Conservation (phyloP, 1,139 yeast species). For the Protomyces inouyei region DNA sequence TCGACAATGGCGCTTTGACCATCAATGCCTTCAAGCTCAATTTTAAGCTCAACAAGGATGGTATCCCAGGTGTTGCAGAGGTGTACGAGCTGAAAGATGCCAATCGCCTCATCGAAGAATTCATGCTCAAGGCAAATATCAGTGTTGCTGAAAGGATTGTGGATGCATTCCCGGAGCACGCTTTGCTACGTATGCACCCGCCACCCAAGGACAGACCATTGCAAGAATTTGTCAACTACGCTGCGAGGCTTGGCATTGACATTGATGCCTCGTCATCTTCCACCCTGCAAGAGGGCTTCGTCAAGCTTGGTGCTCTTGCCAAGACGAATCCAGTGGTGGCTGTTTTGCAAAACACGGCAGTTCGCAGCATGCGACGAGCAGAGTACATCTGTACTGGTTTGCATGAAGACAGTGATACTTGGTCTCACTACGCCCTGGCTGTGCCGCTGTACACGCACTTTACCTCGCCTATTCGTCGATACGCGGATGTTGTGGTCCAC, state of each 20-base stretch:
- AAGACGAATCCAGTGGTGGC: constrained; percentile 48
- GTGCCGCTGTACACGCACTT: constrained; percentile 87
- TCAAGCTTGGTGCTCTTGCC: constrained; percentile 51
- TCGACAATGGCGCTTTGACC: constrained; percentile 48
- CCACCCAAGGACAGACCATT: constrained; percentile 79
- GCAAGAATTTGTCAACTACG: constrained; percentile 70
- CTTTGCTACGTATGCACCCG: constrained; percentile 82
- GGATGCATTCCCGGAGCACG: constrained; percentile 70
- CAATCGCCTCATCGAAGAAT: constrained; percentile 62
- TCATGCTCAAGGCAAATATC: constrained; percentile 73
- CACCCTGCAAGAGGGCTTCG: constrained; percentile 65
- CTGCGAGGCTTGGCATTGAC: constrained; percentile 53
- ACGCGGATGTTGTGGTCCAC: constrained; percentile 88
- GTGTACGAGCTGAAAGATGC: constrained; percentile 63
- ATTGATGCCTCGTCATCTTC: constrained; percentile 74
- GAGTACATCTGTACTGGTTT: constrained; percentile 85
- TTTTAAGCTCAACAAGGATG: constrained; percentile 81
- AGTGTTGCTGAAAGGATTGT: constrained; percentile 81
- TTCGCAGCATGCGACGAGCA: constrained; percentile 79
- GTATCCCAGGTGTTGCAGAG: constrained; percentile 63
- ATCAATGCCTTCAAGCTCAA: constrained; percentile 53
- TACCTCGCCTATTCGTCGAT: constrained; percentile 89
- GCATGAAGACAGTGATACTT: constrained; percentile 65
- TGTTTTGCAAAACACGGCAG: constrained; percentile 73
- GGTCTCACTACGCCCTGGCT: constrained; percentile 72